Base-by-base conservation (phyloP, 2,329 filamentous ascomycete genomes). In the Aspergillus sp. region DNA sequence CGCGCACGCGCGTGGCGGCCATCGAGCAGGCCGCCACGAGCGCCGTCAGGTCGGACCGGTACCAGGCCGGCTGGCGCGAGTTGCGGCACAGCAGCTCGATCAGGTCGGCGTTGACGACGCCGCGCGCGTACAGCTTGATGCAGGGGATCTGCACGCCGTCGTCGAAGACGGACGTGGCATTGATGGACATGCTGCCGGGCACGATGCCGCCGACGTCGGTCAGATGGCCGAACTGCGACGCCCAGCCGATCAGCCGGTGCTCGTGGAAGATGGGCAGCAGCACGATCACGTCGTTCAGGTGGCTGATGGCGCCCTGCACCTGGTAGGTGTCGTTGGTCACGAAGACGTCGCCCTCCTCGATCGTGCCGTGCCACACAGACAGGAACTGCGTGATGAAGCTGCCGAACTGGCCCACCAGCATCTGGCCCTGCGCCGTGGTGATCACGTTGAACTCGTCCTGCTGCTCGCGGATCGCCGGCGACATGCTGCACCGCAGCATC, bases 391-490 rank as follows among this genome's bases (percentile, higher is more conserved):
- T 65, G 49, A 75, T 75, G 51, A 75, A 75, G 49, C 70, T 73
- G 3, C 73, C 73, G 33, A 76, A 75, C 42, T 77, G 73, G 0
- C 73, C 73, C 5, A 73, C 73, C 0, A 77, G 64, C 73, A 77
- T 77, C 50, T 75, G 67, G 3, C 73, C 73, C 1, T 64, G 57
- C 1, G 63, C 61, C 38, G 74, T 72, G 4, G 73, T 75, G 43
- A 76, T 73, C n/a, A 76, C 73, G 30, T 76, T 76, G 58, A 75
- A 76, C 48, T 76, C 73, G 29, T 76, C 73, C 49, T 76, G 73
- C 42, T 76, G 73, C 43, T 76, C 73, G 12, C 73, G 65, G 38
- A 76, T 75, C 0, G 71, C 72, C 0, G 73, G 73, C 2, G 71
- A 74, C 72, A 76, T 75, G 38, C 72, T 70, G 45, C 71, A 73